A percentile compares a stretch with the other conserved stretches of the same genome.
phyloP scores from a whole-genome alignment of 2,329 filamentous ascomycete species.

The Thielaviopsis musarum region DNA sequence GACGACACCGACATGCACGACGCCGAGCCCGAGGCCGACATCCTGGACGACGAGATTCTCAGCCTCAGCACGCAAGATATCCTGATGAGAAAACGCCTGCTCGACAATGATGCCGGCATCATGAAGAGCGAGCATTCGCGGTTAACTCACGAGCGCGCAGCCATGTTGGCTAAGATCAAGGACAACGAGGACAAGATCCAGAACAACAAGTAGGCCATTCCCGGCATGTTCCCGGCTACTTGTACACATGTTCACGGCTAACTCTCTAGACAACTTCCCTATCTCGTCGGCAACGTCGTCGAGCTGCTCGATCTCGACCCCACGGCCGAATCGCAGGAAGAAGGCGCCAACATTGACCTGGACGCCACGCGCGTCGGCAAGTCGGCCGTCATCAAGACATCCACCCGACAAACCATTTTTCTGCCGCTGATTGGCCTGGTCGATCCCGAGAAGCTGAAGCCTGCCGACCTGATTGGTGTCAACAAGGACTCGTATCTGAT shows the following conservation, averaged over 20 bases:
- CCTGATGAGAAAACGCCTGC: constrained; percentile 69
- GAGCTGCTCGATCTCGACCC: constrained; percentile 94
- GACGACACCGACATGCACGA: constrained; percentile 88
- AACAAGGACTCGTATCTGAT: constrained; percentile 99
- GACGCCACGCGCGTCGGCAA: constrained; percentile 95
- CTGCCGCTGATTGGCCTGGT: constrained; percentile 92
- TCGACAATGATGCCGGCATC: constrained; percentile 96
- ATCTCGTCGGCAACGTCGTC: constrained; percentile 95
- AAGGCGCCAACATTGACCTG: constrained; percentile 95
- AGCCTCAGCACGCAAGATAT: constrained; percentile 90
- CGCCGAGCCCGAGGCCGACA: constrained; percentile 59
- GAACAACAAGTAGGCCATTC: constrained; percentile 65
- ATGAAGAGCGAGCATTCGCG: constrained; percentile 97
- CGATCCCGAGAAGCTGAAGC: constrained; percentile 87
- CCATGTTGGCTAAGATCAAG: constrained; percentile 98
- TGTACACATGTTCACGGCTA: no score
- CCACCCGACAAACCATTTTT: constrained; percentile 96
- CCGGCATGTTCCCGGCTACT: no score
- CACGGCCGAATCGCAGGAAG: constrained; percentile 85
- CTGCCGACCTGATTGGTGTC: constrained; percentile 89
- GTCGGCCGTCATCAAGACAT: constrained; percentile 98
- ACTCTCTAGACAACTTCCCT: constrained; percentile 88
- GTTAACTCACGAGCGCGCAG: constrained; percentile 83
- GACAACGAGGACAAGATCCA: constrained; percentile 98
- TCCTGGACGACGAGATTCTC: constrained; percentile 86